Conservation (phyloP, 1,139 yeast species). For the Diutina catenulata region DNA sequence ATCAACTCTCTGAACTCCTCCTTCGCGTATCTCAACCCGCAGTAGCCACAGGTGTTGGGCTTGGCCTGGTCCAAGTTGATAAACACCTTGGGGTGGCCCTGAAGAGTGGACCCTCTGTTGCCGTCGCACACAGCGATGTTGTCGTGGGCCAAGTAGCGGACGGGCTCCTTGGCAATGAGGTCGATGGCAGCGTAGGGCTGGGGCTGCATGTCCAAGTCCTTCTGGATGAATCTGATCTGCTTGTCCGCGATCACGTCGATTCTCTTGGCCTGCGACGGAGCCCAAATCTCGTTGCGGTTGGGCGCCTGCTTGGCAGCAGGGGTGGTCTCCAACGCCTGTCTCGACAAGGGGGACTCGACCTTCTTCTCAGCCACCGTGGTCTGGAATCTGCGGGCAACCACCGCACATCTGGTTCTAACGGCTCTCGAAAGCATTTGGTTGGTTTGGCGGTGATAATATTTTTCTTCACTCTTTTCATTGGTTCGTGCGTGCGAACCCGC, state of each 20-base stretch:
- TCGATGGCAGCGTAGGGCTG: slow-evolving; percentile 80
- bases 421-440: slow-evolving; percentile 5
- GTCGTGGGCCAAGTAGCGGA: slow-evolving; percentile 41
- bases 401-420: slow-evolving; percentile 2
- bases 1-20: slow-evolving; percentile 30
- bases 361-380: not conserved
- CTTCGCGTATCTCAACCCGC: slow-evolving; percentile 59
- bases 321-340: slow-evolving; percentile 21
- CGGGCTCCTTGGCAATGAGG: slow-evolving; percentile 64
- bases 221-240: slow-evolving; percentile 59
- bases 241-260: slow-evolving; percentile 42
- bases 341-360: not conserved
- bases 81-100: slow-evolving; percentile 79
- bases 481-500: not conserved
- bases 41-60: slow-evolving; percentile 67
- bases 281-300: slow-evolving; percentile 61
- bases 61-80: slow-evolving; percentile 72
- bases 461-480: slow-evolving; percentile 1
- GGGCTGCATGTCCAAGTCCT: slow-evolving; percentile 59
- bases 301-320: slow-evolving; percentile 54
- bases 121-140: slow-evolving; percentile 79
- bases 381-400: slow-evolving; percentile 4
- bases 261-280: slow-evolving; percentile 55
- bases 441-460: not conserved
- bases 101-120: slow-evolving; percentile 53